Evolutionary conservation across 2,329 filamentous ascomycete species (phyloP).

Genomic region (Fusarium verticillioides): DNA sequence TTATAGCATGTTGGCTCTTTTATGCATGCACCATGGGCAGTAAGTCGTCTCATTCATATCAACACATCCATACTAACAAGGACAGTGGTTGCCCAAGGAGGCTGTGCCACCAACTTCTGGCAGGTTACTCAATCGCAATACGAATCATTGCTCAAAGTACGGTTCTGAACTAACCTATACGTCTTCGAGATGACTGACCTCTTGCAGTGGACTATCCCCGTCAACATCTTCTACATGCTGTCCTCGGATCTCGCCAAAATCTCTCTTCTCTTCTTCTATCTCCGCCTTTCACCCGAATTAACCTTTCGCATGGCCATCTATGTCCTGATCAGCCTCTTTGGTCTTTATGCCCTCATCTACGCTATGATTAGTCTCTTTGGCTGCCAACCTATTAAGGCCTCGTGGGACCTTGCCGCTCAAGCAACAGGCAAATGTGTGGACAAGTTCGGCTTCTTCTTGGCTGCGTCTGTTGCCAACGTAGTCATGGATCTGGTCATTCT

Average conservation of each 20-base stretch:
- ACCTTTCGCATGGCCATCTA: constrained; percentile 30
- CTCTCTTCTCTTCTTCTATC: constrained; percentile 39
- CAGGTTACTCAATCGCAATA: constrained; percentile 28
- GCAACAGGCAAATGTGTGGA: constrained; percentile 37
- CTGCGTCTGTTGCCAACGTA: constrained; percentile 39
- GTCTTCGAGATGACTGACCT: neutral
- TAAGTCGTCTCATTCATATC: neutral
- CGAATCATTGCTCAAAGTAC: constrained; percentile 29
- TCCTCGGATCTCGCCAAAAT: constrained; percentile 40
- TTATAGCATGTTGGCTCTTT: constrained; percentile 37
- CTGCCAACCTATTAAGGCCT: constrained; percentile 36
- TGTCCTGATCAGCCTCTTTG: constrained; percentile 9
- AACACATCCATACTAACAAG: neutral
- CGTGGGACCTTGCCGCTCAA: constrained; percentile 37
- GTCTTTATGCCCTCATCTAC: constrained; percentile 34
- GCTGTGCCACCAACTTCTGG: constrained; percentile 37
- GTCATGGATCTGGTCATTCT: constrained; percentile 39
- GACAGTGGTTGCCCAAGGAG: constrained; percentile 32
- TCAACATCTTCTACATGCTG: constrained; percentile 43
- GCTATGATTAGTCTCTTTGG: constrained; percentile 40
- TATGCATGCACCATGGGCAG: constrained; percentile 42
- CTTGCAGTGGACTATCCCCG: constrained; percentile 35
- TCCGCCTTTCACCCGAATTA: constrained; percentile 35
- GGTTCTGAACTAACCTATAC: rapidly evolving
- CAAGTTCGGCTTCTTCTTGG: constrained; percentile 40